Conservation (phyloP, 805 yeast species). For the Candida maris region DNA sequence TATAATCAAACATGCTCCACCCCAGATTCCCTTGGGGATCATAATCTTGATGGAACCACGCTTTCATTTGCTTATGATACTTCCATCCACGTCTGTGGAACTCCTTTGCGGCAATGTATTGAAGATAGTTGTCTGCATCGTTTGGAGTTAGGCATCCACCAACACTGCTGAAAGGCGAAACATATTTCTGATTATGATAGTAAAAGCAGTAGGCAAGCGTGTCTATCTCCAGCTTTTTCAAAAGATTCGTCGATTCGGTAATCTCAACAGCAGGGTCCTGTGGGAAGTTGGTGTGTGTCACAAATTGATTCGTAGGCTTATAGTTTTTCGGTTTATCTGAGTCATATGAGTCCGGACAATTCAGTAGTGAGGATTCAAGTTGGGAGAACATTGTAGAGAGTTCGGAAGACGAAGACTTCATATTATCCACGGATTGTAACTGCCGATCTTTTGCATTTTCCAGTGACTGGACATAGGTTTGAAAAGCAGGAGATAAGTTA, state of each 20-base stretch:
- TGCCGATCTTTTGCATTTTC: constrained; percentile 37
- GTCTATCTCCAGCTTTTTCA: constrained; percentile 75
- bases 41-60: constrained; percentile 71
- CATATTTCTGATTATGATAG: constrained; percentile 47
- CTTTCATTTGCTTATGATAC: constrained; percentile 62
- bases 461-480: constrained; percentile 23
- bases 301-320: constrained; percentile 78
- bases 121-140: constrained; percentile 55
- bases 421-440: constrained; percentile 35
- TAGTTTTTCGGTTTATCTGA: constrained; percentile 77
- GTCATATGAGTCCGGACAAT: constrained; percentile 92
- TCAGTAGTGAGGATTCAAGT: constrained; percentile 74
- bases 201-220: constrained; percentile 91
- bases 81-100: constrained; percentile 79
- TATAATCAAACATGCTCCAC: constrained; percentile 80
- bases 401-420: constrained; percentile 48
- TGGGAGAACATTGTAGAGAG: constrained; percentile 43
- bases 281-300: constrained; percentile 88
- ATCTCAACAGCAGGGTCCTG: constrained; percentile 71
- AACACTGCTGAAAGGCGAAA: constrained; percentile 21
- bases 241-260: constrained; percentile 55
- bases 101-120: constrained; percentile 77
- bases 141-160: constrained; percentile 12
- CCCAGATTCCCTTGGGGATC: constrained; percentile 47
- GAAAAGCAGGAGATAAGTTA: constrained; percentile 27